A percentile compares a stretch with the other conserved stretches of the same genome.
Conservation (phyloP, 768 basidiomycete species). For the Strobilomyces echinocephalus region DNA sequence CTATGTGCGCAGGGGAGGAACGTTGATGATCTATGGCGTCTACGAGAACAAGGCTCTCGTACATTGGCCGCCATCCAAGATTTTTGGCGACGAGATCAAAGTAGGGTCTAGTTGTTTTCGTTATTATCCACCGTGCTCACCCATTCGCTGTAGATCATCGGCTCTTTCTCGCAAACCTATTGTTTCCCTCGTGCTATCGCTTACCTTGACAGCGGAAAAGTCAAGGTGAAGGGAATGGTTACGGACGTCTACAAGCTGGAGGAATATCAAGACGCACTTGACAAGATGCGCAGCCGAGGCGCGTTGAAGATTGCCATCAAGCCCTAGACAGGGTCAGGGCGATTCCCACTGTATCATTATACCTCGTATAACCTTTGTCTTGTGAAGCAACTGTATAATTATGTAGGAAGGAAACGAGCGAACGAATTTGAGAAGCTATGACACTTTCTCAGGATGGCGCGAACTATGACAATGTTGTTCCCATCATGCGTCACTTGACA, state of each 20-base stretch:
- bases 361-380: constrained; percentile 9
- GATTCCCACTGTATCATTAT: constrained; percentile 17
- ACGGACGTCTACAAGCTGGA: constrained; percentile 63
- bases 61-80: constrained; percentile 83
- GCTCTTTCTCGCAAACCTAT: constrained; percentile 83
- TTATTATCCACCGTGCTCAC: not conserved
- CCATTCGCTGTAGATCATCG: constrained; percentile 58
- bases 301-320: constrained; percentile 61
- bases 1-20: constrained; percentile 82
- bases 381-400: not conserved
- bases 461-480: not conserved
- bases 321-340: constrained; percentile 33
- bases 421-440: not conserved
- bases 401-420: not conserved
- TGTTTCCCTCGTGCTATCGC: constrained; percentile 91
- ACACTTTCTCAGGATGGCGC: constrained; percentile 7
- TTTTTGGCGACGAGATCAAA: constrained; percentile 67
- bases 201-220: constrained; percentile 83
- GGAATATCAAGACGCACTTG: constrained; percentile 64
- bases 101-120: constrained; percentile 25
- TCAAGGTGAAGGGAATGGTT: constrained; percentile 79
- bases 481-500: not conserved
- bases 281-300: constrained; percentile 65
- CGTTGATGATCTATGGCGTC: constrained; percentile 85
- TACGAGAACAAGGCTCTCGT: constrained; percentile 83